phyloP scores from a whole-genome alignment of 2,329 filamentous ascomycete genomes.

The Beauveria pseudobassiana region DNA sequence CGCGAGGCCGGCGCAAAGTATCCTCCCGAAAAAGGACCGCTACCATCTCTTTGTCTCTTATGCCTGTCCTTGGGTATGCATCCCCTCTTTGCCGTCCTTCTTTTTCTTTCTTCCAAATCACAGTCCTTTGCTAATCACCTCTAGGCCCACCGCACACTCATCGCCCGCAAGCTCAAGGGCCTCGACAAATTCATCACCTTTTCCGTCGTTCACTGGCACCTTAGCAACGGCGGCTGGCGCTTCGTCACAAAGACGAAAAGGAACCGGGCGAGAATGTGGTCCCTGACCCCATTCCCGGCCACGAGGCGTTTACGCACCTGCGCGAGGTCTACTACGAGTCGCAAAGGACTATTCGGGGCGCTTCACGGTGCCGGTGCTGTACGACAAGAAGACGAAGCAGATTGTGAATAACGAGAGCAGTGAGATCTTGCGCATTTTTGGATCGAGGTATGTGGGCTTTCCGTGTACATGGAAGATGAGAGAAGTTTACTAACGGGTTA shows the following conservation, averaged over 20 bases:
- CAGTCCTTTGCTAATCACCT: neutral
- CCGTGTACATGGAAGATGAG: neutral
- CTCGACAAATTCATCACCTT: conserved; percentile 74
- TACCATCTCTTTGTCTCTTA: conserved; percentile 96
- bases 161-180: conserved; percentile 84
- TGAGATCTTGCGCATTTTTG: conserved; percentile 89
- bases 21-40: conserved; percentile 73
- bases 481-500: conserved; percentile 14
- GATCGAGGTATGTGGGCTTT: conserved; percentile 48
- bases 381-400: conserved; percentile 64
- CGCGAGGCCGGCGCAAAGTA: conserved; percentile 64
- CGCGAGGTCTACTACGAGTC: conserved; percentile 73
- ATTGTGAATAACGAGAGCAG: conserved; percentile 91
- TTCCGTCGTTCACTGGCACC: conserved; percentile 89
- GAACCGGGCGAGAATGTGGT: conserved; percentile 56
- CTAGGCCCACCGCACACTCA: conserved; percentile 72
- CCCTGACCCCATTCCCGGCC: conserved; percentile 61
- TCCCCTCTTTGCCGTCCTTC: conserved; percentile 13
- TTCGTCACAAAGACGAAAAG: conserved; percentile 59
- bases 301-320: conserved; percentile 61
- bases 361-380: conserved; percentile 83
- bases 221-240: conserved; percentile 68
- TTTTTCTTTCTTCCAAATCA: neutral
- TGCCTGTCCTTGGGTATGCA: conserved; percentile 75
- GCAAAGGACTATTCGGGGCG: conserved; percentile 65